Base-by-base conservation (phyloP, 2,329 filamentous ascomycete genomes). In the Plenodomus biglobosus region DNA sequence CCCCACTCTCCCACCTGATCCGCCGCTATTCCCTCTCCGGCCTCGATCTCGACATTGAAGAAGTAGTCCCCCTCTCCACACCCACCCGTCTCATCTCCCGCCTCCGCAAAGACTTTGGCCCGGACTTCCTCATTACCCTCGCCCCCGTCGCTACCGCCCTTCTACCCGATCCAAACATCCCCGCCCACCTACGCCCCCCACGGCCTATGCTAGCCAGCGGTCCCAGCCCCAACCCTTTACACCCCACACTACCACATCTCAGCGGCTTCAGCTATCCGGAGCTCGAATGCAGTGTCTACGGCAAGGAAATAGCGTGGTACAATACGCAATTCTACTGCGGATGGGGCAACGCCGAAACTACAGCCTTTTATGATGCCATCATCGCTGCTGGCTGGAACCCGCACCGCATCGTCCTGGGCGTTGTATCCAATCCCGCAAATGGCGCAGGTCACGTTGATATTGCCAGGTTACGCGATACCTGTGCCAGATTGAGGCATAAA, bases 301-400 rank as follows among this genome's bases (percentile, higher is more conserved):
- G 65, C 2, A 46, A 48, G 16, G 65, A 86, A 37, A 87, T 96
- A 21, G 79, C 80, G 2, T 96, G 90, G 84, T 96, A 96, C 71
- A 96, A 96, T 66, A 80, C 86, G 5, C 92, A 96, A 66, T 95
- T 96, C 72, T 96, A 96, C 78, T 94, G 88, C 65, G 90, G 90
- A 1, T 96, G 90, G 85, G 90, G 90, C 8, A 83, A 84, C 40
- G 82, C 85, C 1, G 74, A 78, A 21, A 77, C 70, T 13, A 76
- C 76, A 2, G 62, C 67, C 18, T 77, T 75, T 61, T 83, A 79
- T 62, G 79, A 82, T 48, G 72, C 76, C 42, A 79, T 83, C 44
- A 69, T 83, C 22, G 74, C 76, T 13, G 76, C 79, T 38, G 90
- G 90, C 8, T 96, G 88, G 85, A 76, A 81, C 2, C 79, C 89